Evolutionary conservation across 2,329 filamentous ascomycete species (phyloP), one percentile per base, ranked within the genome.

Genomic region (Aureobasidium musti): DNA sequence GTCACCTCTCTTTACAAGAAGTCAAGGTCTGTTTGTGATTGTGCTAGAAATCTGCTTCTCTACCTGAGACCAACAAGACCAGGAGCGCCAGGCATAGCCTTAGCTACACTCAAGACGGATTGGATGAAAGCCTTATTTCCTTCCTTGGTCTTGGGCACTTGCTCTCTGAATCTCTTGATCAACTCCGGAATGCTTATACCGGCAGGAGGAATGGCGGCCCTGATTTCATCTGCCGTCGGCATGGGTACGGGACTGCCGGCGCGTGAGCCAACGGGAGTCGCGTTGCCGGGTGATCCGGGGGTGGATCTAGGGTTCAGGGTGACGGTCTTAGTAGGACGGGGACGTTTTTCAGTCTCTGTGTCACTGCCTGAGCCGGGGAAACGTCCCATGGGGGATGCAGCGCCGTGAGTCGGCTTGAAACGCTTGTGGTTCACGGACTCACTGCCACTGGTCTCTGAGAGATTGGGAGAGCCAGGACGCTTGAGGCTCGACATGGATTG

Each of bases 361-460:
- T 92, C 90, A 70, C 89, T 91, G 64, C 85, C 85, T 54, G 87
- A 88, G 43, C 85, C 87, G 56, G 83, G 84, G 57, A 72, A 47
- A 74, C 66, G 43, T 21, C 49, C 47, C 33, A 45, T 63, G 17
- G 69, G 69, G 1, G 70, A 70, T 56, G 67, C 67, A 60, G 70
- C 60, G 30, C 69, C 68, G 2, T 81, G 76, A 17, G 83, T 63
- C 53, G 43, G 91, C 74, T 90, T 86, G 59, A 69, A 52, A 14
- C 67, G 59, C 79, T 95, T 92, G 70, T 90, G 89, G 23, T 61
- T 61, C 28, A 88, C 87, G 0, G 91, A 94, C 76, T 98, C 94
- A 72, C 93, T 96, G 63, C 92, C 94, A 75, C 92, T 96, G 11
- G 92, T 92, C 75, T 98, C 94, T 1, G 92, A 97, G 37, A 91